Conservation (phyloP, 352 stramenopile species). For the Phytophthora lateralis region DNA sequence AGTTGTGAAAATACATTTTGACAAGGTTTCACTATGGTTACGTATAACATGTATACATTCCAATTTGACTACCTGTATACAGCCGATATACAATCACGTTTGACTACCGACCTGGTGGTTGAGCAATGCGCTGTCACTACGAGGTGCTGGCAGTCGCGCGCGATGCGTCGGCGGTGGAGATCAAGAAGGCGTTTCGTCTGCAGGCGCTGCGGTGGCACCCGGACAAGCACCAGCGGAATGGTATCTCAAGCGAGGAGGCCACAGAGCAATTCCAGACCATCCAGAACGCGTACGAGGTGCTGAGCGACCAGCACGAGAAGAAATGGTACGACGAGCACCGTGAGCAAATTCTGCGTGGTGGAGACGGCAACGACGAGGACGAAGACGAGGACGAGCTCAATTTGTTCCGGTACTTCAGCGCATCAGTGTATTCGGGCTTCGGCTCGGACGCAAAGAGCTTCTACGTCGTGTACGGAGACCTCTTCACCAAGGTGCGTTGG, state of each 20-base stretch:
- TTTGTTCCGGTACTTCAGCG: constrained; percentile 82
- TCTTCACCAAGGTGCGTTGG: constrained; percentile 69
- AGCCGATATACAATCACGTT: no score
- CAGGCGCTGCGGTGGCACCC: constrained; percentile 84
- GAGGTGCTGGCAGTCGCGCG: constrained; percentile 77
- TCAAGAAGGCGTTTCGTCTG: constrained; percentile 82
- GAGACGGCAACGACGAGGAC: constrained; percentile 44
- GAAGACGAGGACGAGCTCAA: constrained; percentile 60
- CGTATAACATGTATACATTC: no score
- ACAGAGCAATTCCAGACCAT: constrained; percentile 87
- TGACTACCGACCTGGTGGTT: no score
- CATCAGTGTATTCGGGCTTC: constrained; percentile 81
- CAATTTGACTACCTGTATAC: no score
- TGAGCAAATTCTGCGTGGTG: constrained; percentile 84
- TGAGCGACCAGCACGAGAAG: constrained; percentile 83
- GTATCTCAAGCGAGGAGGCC: constrained; percentile 72
- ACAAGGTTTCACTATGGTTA: no score
- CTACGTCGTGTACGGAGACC: constrained; percentile 71
- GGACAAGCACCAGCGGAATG: constrained; percentile 85
- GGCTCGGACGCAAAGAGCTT: constrained; percentile 76
- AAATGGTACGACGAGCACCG: constrained; percentile 92
- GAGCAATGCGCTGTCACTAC: constrained; percentile 81
- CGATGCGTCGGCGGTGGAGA: constrained; percentile 52
- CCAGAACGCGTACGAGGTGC: constrained; percentile 87
- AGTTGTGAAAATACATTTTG: no score